Percentiles rank a stretch among this genome's conserved stretches.
These are phyloP conservation scores for Skeletonema costatum DNA, from an alignment of 108 stramenopile genomes.

Conservation along the genomic window DNA sequence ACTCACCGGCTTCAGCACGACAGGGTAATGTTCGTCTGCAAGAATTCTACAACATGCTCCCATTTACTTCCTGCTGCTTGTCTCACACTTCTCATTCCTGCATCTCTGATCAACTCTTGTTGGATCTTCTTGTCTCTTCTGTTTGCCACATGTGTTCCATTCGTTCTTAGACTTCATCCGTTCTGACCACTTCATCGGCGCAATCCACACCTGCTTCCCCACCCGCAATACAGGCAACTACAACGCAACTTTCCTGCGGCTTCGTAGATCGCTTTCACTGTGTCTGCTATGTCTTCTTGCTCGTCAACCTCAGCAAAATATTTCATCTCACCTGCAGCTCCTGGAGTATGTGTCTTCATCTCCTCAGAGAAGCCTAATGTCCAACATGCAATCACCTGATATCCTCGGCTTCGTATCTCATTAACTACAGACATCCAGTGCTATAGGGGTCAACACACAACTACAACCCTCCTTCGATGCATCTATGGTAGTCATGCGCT, in stretches of 20 bases:
- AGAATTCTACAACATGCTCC: conserved; percentile 36
- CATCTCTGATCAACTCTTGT: conserved; percentile 47
- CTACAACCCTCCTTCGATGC: conserved; percentile 45
- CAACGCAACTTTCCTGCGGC: conserved; percentile 20
- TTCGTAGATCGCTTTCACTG: conserved; percentile 23
- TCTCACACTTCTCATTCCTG: conserved; percentile 52
- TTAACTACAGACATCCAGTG: conserved; percentile 52
- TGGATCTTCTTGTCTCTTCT: conserved; percentile 55
- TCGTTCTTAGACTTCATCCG: conserved; percentile 45
- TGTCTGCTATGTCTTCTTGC: conserved; percentile 26
- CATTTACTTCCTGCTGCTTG: conserved; percentile 46
- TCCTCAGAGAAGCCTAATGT: conserved; percentile 12
- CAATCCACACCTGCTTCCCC: conserved; percentile 51
- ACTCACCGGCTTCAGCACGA: conserved; percentile 56
- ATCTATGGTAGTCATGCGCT: conserved; percentile 21
- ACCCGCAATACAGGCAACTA: conserved; percentile 43
- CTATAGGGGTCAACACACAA: conserved; percentile 68
- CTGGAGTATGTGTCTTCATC: conserved; percentile 38
- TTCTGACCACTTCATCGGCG: conserved; percentile 38
- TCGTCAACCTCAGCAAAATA: conserved; percentile 30
- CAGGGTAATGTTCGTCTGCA: conserved; percentile 28
- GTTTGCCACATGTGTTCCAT: conserved; percentile 47
- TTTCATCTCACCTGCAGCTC: conserved; percentile 13
- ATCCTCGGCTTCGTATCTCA: conserved; percentile 27
- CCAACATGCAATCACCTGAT: conserved; percentile 27